These are phyloP conservation scores for Vickermania ingenoplastis DNA, from an alignment of 208 protist genomes.

Conservation along the genomic window DNA sequence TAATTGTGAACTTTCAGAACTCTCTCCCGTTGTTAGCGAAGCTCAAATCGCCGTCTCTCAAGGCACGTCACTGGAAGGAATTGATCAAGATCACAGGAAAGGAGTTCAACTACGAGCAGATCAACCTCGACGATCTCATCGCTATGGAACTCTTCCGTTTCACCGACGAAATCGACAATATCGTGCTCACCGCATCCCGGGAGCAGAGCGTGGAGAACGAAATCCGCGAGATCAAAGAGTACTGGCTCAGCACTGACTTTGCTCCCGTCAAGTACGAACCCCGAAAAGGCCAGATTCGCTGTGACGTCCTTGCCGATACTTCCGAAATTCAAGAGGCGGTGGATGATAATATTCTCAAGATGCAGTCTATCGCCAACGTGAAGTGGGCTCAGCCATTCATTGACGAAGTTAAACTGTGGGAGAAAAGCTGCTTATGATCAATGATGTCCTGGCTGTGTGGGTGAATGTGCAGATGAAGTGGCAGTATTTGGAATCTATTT, in stretches of 20 bases:
- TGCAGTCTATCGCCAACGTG: slow-evolving; percentile 95
- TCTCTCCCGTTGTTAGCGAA: slow-evolving; percentile 94
- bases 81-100: slow-evolving; percentile 93
- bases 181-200: slow-evolving; percentile 87
- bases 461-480: slow-evolving; percentile 98
- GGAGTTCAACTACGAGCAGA: slow-evolving; percentile 94
- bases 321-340: slow-evolving; percentile 95
- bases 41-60: slow-evolving; percentile 96
- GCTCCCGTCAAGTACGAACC: slow-evolving; percentile 85
- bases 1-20: slow-evolving; percentile 92
- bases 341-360: slow-evolving; percentile 97
- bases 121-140: slow-evolving; percentile 96
- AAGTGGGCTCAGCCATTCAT: slow-evolving; percentile 96
- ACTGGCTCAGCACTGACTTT: slow-evolving; percentile 91
- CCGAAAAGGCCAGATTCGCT: slow-evolving; percentile 75
- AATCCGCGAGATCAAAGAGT: slow-evolving; percentile 90
- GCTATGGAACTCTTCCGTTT: slow-evolving; percentile 95
- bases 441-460: slow-evolving; percentile 96
- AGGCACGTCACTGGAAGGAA: slow-evolving; percentile 96
- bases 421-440: slow-evolving; percentile 93
- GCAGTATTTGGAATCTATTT: slow-evolving; percentile 99
- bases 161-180: slow-evolving; percentile 92
- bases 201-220: slow-evolving; percentile 96
- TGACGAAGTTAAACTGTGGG: slow-evolving; percentile 94
- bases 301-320: slow-evolving; percentile 91